A percentile compares a stretch with the other conserved stretches of the same genome.
These are phyloP conservation scores for Heliamphora exappendiculata DNA, from an alignment of 148 eudicot genomes.

Conservation along the genomic window DNA sequence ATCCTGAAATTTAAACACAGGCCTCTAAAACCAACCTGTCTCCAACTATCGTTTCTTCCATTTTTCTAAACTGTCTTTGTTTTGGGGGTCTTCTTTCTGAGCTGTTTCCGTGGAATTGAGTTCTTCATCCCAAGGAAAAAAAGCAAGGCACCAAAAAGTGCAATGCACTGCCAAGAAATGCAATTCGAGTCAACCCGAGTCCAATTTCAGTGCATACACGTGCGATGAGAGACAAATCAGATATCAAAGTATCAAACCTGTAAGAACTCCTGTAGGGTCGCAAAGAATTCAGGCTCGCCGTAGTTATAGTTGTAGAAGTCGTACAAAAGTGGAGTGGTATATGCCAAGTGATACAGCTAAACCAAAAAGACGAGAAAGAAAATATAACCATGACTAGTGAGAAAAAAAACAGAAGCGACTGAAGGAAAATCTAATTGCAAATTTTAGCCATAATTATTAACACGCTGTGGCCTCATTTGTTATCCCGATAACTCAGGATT, in stretches of 20 bases:
- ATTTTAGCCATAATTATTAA: no score
- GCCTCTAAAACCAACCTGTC: not conserved
- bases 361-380: not conserved
- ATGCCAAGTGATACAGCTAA: constrained; percentile 47
- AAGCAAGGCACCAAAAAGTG: constrained; percentile 60
- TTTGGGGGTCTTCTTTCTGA: constrained; percentile 48
- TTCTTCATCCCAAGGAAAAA: constrained; percentile 69
- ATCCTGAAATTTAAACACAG: not conserved
- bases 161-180: constrained; percentile 39
- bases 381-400: not conserved
- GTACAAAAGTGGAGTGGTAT: constrained; percentile 42
- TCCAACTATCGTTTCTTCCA: not conserved
- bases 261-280: constrained; percentile 35
- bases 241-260: constrained; percentile 38
- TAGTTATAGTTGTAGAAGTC: constrained; percentile 48
- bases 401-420: not conserved
- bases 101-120: constrained; percentile 41
- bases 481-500: no score
- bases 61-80: constrained; percentile 37
- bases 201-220: not conserved
- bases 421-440: not conserved
- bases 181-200: not conserved
- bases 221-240: not conserved
- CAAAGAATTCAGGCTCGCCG: constrained; percentile 35
- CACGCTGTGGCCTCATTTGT: no score